Base-by-base conservation (phyloP, 306 rosid species). In the Prunus mongolica region DNA sequence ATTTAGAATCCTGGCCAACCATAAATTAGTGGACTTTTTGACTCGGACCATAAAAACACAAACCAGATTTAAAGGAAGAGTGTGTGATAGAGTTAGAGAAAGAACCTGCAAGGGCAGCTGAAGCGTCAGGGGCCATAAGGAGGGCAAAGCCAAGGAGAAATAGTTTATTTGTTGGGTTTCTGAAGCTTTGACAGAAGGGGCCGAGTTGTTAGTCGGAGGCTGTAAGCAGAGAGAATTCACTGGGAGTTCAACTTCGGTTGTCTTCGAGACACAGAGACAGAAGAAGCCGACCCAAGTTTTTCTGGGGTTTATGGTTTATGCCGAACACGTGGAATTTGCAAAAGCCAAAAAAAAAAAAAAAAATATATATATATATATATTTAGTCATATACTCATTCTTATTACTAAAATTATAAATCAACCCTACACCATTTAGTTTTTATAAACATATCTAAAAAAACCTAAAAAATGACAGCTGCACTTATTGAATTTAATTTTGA, bases 51-150 rank as follows among this genome's bases (percentile, higher is more conserved):
- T 12, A 24, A n/a, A 18, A 73, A 15, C 65, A 38, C 41, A n/a
- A 14, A 34, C 3, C 32, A 20, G 51, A 73, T 47, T 64, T 5
- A 44, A 65, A n/a, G 32, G n/a, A 41, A 63, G 57, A 27, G n/a
- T 18, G 6, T 14, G 69, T 7, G 55, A 28, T 70, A 62, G 56
- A 13, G 27, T 34, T 54, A 52, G 38, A 28, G 62, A 20, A 44
- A 34, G 63, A 76, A 88, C 97, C 98, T 86, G 97, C 93, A 32
- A 93, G 98, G 47, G 98, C 98, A 76, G 81, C 86, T 47, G 98
- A 90, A 82, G 98, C 96, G 80, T 90, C 90, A 58, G 88, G 50
- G 34, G 96, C 96, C 98, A 93, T 93, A 25, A 71, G 9, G 51
- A 72, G 3, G 57, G 55, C 20, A 64, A 12, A 20, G 24, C 12